Evolutionary conservation across 768 basidiomycete genomes (phyloP).

Genomic region (Termitomyces titanicus): DNA sequence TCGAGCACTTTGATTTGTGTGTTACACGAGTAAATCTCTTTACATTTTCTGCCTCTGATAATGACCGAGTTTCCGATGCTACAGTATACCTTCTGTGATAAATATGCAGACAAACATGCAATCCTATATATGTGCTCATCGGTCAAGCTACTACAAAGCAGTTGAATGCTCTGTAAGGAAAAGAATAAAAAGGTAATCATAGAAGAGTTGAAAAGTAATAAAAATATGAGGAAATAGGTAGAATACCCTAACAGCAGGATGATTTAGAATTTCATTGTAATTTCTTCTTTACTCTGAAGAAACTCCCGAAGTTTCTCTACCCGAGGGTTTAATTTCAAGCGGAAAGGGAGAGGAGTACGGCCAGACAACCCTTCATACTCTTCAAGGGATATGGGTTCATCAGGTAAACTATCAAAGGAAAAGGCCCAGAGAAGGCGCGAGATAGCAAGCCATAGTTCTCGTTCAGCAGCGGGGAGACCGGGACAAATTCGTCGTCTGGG

Average conservation of each 20-base stretch:
- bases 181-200: too few species aligned
- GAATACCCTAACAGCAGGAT: not conserved
- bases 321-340: conserved; percentile 26
- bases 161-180: too few species aligned
- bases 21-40: too few species aligned
- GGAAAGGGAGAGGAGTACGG: conserved; percentile 39
- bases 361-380: conserved; percentile 45
- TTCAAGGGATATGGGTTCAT: conserved; percentile 39
- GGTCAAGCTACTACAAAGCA: too few species aligned
- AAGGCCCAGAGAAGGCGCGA: conserved; percentile 46
- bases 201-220: too few species aligned
- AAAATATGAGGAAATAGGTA: too few species aligned
- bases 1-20: too few species aligned
- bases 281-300: conserved; percentile 1
- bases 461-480: conserved; percentile 41
- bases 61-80: too few species aligned
- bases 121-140: too few species aligned
- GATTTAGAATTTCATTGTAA: not conserved
- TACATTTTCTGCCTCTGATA: too few species aligned
- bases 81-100: too few species aligned
- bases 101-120: too few species aligned
- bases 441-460: conserved; percentile 41
- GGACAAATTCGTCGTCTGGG: conserved; percentile 37
- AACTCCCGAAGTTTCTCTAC: conserved; percentile 21
- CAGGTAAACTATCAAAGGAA: conserved; percentile 32